phyloP scores from a whole-genome alignment of 2,329 filamentous ascomycete genomes.

The Penicillium brasilianum region DNA sequence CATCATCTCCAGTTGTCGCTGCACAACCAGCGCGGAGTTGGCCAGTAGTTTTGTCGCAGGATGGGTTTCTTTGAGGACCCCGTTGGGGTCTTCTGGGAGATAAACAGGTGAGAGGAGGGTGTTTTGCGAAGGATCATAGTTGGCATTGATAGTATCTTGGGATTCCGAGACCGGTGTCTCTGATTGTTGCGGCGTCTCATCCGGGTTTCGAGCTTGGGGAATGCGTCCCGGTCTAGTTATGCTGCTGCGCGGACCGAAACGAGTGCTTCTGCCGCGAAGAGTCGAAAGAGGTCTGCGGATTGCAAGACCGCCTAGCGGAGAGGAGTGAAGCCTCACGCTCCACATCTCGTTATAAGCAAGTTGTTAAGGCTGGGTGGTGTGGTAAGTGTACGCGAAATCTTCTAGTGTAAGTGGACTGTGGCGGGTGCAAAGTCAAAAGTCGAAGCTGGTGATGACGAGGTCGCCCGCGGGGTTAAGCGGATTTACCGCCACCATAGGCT shows the following conservation, averaged over 20 bases:
- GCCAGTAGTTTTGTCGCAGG: slow-evolving; percentile 63
- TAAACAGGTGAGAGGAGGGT: slow-evolving; percentile 64
- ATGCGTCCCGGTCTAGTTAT: slow-evolving; percentile 34
- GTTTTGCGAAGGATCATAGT: slow-evolving; percentile 49
- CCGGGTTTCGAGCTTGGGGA: slow-evolving; percentile 11
- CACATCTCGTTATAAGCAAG: slow-evolving; percentile 33
- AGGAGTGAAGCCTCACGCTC: slow-evolving; percentile 21
- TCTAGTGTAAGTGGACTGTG: not conserved
- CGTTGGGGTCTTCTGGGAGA: slow-evolving; percentile 65
- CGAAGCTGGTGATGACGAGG: slow-evolving; percentile 20
- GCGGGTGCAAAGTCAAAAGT: slow-evolving; percentile 1
- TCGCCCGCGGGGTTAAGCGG: slow-evolving; percentile 38
- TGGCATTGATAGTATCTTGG: slow-evolving; percentile 48
- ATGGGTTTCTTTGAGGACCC: slow-evolving; percentile 62
- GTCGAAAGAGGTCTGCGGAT: slow-evolving; percentile 34
- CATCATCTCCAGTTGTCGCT: slow-evolving; percentile 69
- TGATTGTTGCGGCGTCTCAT: slow-evolving; percentile 11
- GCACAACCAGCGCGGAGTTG: slow-evolving; percentile 66
- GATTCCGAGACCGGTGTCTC: slow-evolving; percentile 20
- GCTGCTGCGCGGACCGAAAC: slow-evolving; percentile 39
- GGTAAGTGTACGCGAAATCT: not conserved
- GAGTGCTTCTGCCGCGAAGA: slow-evolving; percentile 32
- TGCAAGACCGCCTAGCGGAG: slow-evolving; percentile 28
- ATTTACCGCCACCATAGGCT: slow-evolving; percentile 31
- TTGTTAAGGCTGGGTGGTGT: not conserved